Base-by-base conservation (phyloP, 73 alveolate genomes). In the Breviolum minutum region DNA sequence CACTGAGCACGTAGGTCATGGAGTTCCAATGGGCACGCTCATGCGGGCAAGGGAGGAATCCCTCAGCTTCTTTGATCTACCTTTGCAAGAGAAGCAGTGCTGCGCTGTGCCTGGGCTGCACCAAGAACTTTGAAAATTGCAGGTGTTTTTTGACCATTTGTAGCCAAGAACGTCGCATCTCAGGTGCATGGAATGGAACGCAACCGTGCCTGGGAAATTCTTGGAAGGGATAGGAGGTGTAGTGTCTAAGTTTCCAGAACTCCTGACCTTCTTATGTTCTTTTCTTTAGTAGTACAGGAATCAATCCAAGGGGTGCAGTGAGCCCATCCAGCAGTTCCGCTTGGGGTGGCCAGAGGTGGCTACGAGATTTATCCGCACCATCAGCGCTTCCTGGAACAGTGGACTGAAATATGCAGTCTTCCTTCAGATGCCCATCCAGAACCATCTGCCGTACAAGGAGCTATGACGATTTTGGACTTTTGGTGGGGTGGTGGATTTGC, bases 291-390 rank as follows among this genome's bases (percentile, higher is more conserved):
- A 40, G 54, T 40, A n/a, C n/a, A n/a, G n/a, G n/a, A n/a, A n/a
- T n/a, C n/a, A 40, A 40, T 40, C 54, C 54, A 40, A 40, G 54
- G 54, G 54, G 3, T 40, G 5, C 54, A 40, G 54, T 40, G 54
- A 40, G 54, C 54, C 3, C 54, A 40, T 40, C 54, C 54, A 40
- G 54, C 54, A 40, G 54, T 40, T 40, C 54, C 54, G 54, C 54
- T 40, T 10, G 54, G 54, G 14, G 40, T 32, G n/a, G 32, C 30
- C 92, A 6, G 62, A 90, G 97, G 97, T 54, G 97, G 97, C 88
- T 90, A 71, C 63, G 97, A 90, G 88, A 90, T 90, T 19, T 90
- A 90, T 71, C 97, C 97, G 19, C 97, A 90, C 82, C 97, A 90
- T 76, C 97, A 90, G 76, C 70, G 97, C 40, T 90, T 90, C 74